Evolutionary conservation across 116 monocot species (phyloP).

Genomic region (Trichopus zeylanicus): DNA sequence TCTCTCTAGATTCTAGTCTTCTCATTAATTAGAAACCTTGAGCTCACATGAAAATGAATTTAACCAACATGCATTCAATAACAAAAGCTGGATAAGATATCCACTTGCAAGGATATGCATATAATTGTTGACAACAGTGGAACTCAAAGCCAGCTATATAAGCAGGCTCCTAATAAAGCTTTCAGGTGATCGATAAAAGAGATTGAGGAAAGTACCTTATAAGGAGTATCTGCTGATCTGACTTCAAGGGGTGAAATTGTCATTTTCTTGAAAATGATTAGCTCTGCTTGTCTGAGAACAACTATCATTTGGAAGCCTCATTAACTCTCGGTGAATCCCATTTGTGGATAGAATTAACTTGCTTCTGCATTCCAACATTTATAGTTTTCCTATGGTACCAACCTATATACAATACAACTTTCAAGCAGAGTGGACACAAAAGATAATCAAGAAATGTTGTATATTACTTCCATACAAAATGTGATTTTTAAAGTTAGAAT

Average conservation of each 20-base stretch:
- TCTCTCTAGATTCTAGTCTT: no score
- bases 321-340: conserved; percentile 21
- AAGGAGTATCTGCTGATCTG: conserved; percentile 70
- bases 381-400: conserved; percentile 30
- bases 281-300: conserved; percentile 32
- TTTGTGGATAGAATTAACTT: conserved; percentile 5
- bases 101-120: no score
- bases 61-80: no score
- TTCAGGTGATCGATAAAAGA: background rate
- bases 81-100: no score
- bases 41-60: no score
- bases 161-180: no score
- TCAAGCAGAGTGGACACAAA: background rate
- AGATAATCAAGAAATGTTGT: no score
- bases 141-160: background rate
- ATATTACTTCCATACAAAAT: no score
- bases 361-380: conserved; percentile 28
- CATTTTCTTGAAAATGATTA: conserved; percentile 28
- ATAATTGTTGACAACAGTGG: no score
- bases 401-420: conserved; percentile 34
- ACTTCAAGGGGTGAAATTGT: conserved; percentile 67
- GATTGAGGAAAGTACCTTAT: conserved; percentile 30
- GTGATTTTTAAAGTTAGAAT: background rate
- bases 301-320: conserved; percentile 29
- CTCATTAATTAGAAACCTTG: no score